phyloP scores from a whole-genome alignment of 2,329 filamentous ascomycete species.

The Penicillium sp. region DNA sequence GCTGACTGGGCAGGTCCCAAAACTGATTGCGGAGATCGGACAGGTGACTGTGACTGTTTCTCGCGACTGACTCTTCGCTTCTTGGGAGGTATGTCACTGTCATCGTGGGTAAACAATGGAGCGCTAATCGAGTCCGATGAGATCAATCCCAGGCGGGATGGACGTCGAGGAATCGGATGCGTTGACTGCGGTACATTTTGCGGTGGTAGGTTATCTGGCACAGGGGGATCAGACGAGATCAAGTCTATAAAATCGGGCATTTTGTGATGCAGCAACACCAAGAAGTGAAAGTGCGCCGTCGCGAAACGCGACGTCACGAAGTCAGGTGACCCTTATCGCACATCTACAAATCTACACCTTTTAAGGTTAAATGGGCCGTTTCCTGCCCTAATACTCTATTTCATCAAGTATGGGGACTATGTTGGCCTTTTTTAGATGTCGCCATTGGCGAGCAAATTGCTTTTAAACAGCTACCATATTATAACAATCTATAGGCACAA shows the following conservation, averaged over 20 bases:
- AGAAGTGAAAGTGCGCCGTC: not conserved
- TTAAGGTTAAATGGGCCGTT: not conserved
- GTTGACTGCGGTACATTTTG: slow-evolving; percentile 7
- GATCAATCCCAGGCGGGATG: slow-evolving; percentile 14
- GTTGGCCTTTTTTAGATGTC: too few species aligned
- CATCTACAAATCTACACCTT: slow-evolving; percentile 1
- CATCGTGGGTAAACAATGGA: slow-evolving; percentile 27
- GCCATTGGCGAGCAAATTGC: too few species aligned
- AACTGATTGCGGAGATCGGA: slow-evolving; percentile 1
- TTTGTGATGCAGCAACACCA: slow-evolving; percentile 3
- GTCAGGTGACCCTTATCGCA: slow-evolving; percentile 20
- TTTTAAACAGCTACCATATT: not conserved
- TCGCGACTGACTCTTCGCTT: slow-evolving; percentile 32
- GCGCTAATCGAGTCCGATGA: slow-evolving; percentile 31
- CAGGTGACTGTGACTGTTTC: slow-evolving; percentile 2
- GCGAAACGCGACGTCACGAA: slow-evolving; percentile 26
- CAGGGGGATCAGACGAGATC: slow-evolving; percentile 36
- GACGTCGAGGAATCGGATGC: slow-evolving; percentile 5
- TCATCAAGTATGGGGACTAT: too few species aligned
- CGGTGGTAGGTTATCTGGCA: slow-evolving; percentile 12
- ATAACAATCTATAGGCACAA: not conserved
- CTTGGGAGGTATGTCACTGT: slow-evolving; percentile 31
- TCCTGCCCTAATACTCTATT: too few species aligned
- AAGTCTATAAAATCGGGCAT: slow-evolving; percentile 44
- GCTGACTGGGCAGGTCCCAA: not conserved